Conservation (phyloP, 179 eudicot genomes). For the Beta lomatogona region DNA sequence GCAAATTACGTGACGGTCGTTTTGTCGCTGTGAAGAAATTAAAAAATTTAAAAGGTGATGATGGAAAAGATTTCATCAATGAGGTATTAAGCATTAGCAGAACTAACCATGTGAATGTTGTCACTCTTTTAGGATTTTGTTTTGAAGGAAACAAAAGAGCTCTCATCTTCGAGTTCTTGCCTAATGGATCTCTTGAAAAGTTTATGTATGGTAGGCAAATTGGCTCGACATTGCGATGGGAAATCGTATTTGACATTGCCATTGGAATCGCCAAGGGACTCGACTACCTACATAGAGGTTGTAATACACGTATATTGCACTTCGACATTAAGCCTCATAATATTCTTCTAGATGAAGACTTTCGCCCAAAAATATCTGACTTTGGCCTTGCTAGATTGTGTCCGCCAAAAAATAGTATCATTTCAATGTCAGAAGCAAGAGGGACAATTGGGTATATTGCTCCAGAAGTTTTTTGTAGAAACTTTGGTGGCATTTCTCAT, state of each 20-base stretch:
- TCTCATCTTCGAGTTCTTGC: constrained; percentile 14
- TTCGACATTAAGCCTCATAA: constrained; percentile 20
- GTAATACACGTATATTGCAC: constrained; percentile 9
- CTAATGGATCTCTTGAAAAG: constrained; percentile 16
- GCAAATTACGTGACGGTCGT: constrained; percentile 1
- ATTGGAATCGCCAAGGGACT: constrained; percentile 11
- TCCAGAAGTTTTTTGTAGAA: not conserved
- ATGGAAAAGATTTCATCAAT: not conserved
- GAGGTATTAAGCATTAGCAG: constrained; percentile 12
- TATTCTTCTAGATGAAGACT: constrained; percentile 11
- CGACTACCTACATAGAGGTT: constrained; percentile 14
- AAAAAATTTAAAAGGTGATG: not conserved
- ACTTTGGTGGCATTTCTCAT: constrained; percentile 4
- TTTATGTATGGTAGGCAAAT: not conserved
- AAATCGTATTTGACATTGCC: constrained; percentile 6
- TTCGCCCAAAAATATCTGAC: constrained; percentile 7
- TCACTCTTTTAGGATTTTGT: constrained; percentile 21
- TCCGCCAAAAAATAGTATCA: constrained; percentile 5
- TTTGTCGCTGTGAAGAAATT: constrained; percentile 9
- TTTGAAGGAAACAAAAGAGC: constrained; percentile 11
- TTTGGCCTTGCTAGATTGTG: constrained; percentile 17
- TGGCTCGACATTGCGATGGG: not conserved
- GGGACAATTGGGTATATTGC: constrained; percentile 20
- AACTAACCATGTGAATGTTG: constrained; percentile 15
- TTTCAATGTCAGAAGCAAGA: constrained; percentile 13